These are phyloP conservation scores for Crepidotus variabilis DNA, from an alignment of 768 basidiomycete species.

Conservation along the genomic window DNA sequence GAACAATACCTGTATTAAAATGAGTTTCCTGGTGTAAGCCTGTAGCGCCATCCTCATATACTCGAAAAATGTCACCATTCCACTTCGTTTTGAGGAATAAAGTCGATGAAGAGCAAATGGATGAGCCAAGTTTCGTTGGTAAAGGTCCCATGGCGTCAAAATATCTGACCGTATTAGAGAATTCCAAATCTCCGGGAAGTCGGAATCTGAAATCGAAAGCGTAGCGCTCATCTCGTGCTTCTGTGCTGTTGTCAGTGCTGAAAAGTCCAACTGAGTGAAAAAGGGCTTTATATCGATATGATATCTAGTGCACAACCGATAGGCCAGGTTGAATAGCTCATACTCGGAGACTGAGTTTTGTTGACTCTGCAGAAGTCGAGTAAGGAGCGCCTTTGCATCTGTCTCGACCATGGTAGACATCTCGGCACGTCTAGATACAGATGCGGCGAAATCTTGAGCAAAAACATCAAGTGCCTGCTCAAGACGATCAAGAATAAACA, in stretches of 20 bases:
- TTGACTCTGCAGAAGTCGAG: slow-evolving; percentile 43
- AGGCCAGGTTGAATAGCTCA: slow-evolving; percentile 51
- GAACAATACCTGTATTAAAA: slow-evolving; percentile 49
- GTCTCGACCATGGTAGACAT: slow-evolving; percentile 23
- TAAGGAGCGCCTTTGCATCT: slow-evolving; percentile 39
- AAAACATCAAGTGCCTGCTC: slow-evolving; percentile 44
- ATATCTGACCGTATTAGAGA: slow-evolving; percentile 62
- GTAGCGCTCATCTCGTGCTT: slow-evolving; percentile 48
- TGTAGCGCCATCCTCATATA: slow-evolving; percentile 54
- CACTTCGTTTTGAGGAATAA: slow-evolving; percentile 52
- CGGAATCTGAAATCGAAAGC: slow-evolving; percentile 33
- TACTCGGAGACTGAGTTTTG: slow-evolving; percentile 59
- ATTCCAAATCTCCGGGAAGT: slow-evolving; percentile 57
- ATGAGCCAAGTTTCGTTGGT: slow-evolving; percentile 43
- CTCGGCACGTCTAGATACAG: slow-evolving; percentile 18
- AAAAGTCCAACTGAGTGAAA: slow-evolving; percentile 50
- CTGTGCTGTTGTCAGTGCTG: slow-evolving; percentile 48
- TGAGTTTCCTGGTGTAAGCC: slow-evolving; percentile 54
- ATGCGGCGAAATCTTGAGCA: slow-evolving; percentile 35
- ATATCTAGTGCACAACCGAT: slow-evolving; percentile 40
- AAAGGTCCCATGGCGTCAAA: slow-evolving; percentile 45
- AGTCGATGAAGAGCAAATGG: slow-evolving; percentile 57
- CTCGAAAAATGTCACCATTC: slow-evolving; percentile 56
- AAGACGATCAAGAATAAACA: slow-evolving; percentile 52
- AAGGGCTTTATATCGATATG: slow-evolving; percentile 41